phyloP scores from a whole-genome alignment of 2,329 filamentous ascomycete species.

The Neoarthrinium moseri region DNA sequence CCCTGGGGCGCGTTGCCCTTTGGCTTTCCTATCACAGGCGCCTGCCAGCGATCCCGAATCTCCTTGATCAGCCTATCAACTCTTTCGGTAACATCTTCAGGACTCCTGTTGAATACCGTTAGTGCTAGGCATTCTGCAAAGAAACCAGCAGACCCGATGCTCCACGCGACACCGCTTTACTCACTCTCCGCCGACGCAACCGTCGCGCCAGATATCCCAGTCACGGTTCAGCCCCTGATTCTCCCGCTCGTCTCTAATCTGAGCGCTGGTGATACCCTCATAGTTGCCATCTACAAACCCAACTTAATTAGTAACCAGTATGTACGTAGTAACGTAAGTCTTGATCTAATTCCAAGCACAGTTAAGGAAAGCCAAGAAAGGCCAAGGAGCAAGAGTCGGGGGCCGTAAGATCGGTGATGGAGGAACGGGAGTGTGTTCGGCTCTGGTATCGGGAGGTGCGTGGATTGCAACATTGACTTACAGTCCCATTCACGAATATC shows the following conservation, averaged over 20 bases:
- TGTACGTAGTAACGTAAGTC: no score
- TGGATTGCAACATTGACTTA: no score
- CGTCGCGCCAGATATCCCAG: slow-evolving; percentile 91
- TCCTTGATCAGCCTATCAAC: slow-evolving; percentile 75
- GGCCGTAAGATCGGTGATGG: no score
- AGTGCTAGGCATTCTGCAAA: slow-evolving; percentile 4
- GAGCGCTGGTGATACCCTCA: slow-evolving; percentile 72
- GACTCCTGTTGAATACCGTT: slow-evolving; percentile 47
- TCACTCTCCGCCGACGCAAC: slow-evolving; percentile 78
- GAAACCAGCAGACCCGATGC: no score
- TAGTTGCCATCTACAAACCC: slow-evolving; percentile 64
- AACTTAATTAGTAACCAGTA: background rate
- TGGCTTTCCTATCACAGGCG: slow-evolving; percentile 56
- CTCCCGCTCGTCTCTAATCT: slow-evolving; percentile 61
- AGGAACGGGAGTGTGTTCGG: no score
- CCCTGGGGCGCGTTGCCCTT: slow-evolving; percentile 43
- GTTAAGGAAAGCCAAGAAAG: no score
- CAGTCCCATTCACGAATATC: slow-evolving; percentile 82
- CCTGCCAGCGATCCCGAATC: slow-evolving; percentile 67
- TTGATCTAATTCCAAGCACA: no score
- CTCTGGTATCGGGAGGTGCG: no score
- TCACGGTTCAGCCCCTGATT: slow-evolving; percentile 54
- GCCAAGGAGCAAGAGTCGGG: no score
- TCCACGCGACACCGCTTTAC: background rate
- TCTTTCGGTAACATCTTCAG: slow-evolving; percentile 68